Base-by-base conservation (phyloP, 2,329 filamentous ascomycete genomes). In the Thelonectria discophora region DNA sequence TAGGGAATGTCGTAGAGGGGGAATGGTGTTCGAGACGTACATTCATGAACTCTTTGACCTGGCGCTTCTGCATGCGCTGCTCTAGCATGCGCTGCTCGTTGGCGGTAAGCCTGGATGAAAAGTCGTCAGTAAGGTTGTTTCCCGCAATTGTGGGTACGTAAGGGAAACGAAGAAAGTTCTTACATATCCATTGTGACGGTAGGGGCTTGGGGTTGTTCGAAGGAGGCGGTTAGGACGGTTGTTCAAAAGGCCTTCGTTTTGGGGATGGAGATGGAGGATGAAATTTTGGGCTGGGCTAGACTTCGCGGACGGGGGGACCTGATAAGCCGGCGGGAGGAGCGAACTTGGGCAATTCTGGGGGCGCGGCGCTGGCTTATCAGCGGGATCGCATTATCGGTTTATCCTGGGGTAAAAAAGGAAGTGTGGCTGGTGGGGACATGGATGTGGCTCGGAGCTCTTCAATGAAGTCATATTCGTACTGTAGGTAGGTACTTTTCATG, bases 31-130 rank as follows among this genome's bases (percentile, higher is more conserved):
- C 9, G 58, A 39, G 58, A 84, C 92, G 72, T 86, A 98, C 95
- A 74, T 88, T 91, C 90, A 98, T 97, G 77, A 99, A 98, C 78
- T 98, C 94, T 83, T 97, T 97, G 86, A 99, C 92, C 82, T 99
- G 95, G 82, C 95, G 96, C 82, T 92, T 91, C 84, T 98, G 93
- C 88, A 99, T 94, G 80, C 95, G 93, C 81, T 88, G 82, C 81
- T 97, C 90, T 76, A 99, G 91, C 85, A 95, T 92, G 82, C 92
- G 91, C 84, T 96, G 92, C 85, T 98, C 94, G 73, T 88, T 79
- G 73, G 85, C 77, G 71, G 87, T 92, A 77, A 97, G 90, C 77
- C 84, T 85, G 64, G 42, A 18, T 11, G 52, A 48, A 58, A 67
- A 63, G 58, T 48, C 42, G n/a, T 63, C 20, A 59, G 56, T 53